Evolutionary conservation across 768 basidiomycete genomes (phyloP), one percentile per base, ranked within the genome.

Genomic region (Pleurotus eryngii): DNA sequence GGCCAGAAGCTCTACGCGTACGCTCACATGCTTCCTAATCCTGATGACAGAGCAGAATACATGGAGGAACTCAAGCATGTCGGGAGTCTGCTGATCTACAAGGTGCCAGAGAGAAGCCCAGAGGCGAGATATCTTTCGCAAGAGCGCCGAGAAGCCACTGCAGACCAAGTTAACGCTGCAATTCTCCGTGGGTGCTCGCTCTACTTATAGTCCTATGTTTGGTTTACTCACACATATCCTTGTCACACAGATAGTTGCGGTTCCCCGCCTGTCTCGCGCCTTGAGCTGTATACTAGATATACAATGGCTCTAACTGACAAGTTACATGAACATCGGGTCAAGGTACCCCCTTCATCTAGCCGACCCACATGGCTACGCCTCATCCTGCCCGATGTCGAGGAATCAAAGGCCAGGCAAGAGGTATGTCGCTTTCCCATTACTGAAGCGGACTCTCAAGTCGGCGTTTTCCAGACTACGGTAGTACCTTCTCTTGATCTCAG

Each of bases 91-190:
- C 76, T 98, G 45, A 92, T 88, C n/a, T 97, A 96, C 70, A 81
- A 79, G 38, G 78, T 86, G 17, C 90, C 94, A 0, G 91, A 92
- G 64, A 81, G 76, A 38, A 92, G 92, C 63, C 81, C 88, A 0
- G 78, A 94, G 64, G 75, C 81, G 14, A 84, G 80, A 56, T 98
- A 95, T 70, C 70, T 97, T 59, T 80, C 81, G 38, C 86, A 88
- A 68, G 83, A 83, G 53, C 76, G 95, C 65, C 81, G 95, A 58
- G 87, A 90, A 61, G 83, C 82, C 4, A 81, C 97, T 18, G 94
- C 94, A 4, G 89, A 92, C 57, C 90, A 95, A 72, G 86, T 98
- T 42, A 90, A 95, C 61, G 79, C 83, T 45, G 95, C 94, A 14
- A 89, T 97, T 47, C 71, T 97, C 11, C 75, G 95, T 95, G 63